Base-by-base conservation (phyloP, 176 grass and related monocot genomes). In the Carex parvula region DNA sequence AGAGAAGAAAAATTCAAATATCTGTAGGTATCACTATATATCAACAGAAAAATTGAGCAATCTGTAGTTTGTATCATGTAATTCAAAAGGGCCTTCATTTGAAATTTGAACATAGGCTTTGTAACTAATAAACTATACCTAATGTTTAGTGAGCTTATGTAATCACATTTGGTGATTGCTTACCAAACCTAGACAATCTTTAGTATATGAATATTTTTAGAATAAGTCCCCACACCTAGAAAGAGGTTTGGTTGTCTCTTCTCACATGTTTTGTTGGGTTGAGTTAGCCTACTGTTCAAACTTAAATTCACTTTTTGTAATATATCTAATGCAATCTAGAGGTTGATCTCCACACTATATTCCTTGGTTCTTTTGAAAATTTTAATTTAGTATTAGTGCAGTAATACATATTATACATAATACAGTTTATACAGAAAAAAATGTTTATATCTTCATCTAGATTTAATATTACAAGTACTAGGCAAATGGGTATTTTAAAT, bases 201-300 rank as follows among this genome's bases (percentile, higher is more conserved):
- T 14, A 74, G 44, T 74, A 75, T 75, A 15, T 18, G 55, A 26
- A 48, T 76, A 76, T 77, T 56, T 75, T 77, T 17, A 56, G 22
- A 75, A 79, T 53, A 75, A 69, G 88, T 70, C 55, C n/a, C 84
- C 88, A 90, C 87, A 81, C 16, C 57, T 70, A 17, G 22, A 39
- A 73, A 61, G 86, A 92, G 75, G 63, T 82, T 33, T 64, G 55
- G 44, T 13, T 77, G 83, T 78, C 82, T 70, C 85, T 74, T 72
- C 69, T 72, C 89, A 90, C 88, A 87, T 89, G 82, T 18, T 60
- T 24, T 58, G 52, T 79, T 79, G 46, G 60, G 68, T 24, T 13
- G 17, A 33, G 14, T 26, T 56, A 48, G 10, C 58, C 54, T 70
- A 21, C 63, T 65, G 22, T 3, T 3, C 24, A 56, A 77, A 54